phyloP scores from a whole-genome alignment of 192 early-diverging fungal species.

The Umbelopsis sp. region DNA sequence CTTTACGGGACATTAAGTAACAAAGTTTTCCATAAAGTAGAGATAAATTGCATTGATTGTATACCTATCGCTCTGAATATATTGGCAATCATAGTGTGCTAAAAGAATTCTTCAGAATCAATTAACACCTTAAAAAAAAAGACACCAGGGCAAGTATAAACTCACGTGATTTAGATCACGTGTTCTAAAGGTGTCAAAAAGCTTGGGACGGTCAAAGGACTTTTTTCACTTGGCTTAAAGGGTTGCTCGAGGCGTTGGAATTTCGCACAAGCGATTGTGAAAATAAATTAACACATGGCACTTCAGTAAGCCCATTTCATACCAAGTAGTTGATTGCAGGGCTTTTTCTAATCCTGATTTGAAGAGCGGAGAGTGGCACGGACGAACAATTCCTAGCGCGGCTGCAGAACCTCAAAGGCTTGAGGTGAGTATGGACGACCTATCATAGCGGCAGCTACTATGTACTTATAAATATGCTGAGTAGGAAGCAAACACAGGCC shows the following conservation, averaged over 20 bases:
- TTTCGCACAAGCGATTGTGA: not conserved
- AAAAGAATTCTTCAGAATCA: not conserved
- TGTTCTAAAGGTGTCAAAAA: not conserved
- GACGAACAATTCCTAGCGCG: constrained; percentile 1
- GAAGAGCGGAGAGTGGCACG: not conserved
- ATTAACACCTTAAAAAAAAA: not conserved
- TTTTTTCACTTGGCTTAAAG: no score
- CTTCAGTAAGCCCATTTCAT: not conserved
- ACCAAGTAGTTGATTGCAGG: no score
- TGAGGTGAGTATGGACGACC: not conserved
- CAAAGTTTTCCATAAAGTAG: not conserved
- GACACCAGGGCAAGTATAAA: not conserved
- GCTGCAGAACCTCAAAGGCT: not conserved
- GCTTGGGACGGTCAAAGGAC: not conserved
- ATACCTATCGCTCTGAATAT: constrained; percentile 5
- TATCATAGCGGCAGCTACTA: no score
- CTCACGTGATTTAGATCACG: not conserved
- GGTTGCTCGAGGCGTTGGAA: not conserved
- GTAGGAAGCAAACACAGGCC: constrained; percentile 30
- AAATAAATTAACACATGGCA: not conserved
- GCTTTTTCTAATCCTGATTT: not conserved
- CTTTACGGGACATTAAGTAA: not conserved
- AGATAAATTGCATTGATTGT: not conserved
- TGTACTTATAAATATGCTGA: not conserved
- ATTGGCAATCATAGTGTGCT: not conserved